phyloP scores from a whole-genome alignment of 2,329 filamentous ascomycete genomes.

The Saccharata proteae region DNA sequence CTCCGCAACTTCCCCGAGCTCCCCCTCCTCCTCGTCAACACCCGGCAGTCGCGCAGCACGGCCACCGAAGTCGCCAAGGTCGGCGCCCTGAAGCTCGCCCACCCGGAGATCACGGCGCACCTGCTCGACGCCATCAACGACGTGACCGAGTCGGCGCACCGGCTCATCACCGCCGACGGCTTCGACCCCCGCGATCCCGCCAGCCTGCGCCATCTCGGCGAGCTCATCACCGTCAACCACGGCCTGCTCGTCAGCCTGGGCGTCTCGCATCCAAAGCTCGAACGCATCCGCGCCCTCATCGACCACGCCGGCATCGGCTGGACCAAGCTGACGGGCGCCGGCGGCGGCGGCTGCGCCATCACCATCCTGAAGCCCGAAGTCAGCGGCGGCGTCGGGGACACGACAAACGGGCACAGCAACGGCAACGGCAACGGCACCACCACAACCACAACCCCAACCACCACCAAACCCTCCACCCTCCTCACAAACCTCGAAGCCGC shows the following conservation, averaged over 20 bases:
- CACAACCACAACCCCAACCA: slow-evolving; percentile 14
- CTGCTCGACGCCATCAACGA: slow-evolving; percentile 80
- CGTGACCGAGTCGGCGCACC: slow-evolving; percentile 48
- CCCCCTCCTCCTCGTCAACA: slow-evolving; percentile 81
- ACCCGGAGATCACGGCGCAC: slow-evolving; percentile 65
- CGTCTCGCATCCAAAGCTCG: slow-evolving; percentile 86
- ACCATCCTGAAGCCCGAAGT: slow-evolving; percentile 64
- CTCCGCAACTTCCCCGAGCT: slow-evolving; percentile 85
- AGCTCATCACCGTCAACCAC: slow-evolving; percentile 88
- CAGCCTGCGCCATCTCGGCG: slow-evolving; percentile 62
- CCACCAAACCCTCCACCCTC: slow-evolving; percentile 22
- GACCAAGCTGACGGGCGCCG: slow-evolving; percentile 94
- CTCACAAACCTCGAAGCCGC: slow-evolving; percentile 52
- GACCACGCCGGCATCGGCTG: slow-evolving; percentile 84
- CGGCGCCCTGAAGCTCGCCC: slow-evolving; percentile 52
- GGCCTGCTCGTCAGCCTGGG: slow-evolving; percentile 82
- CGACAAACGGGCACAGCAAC: slow-evolving; percentile 33
- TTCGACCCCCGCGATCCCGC: slow-evolving; percentile 55
- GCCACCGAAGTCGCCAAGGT: slow-evolving; percentile 81
- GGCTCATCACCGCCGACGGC: slow-evolving; percentile 43
- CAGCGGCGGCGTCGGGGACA: slow-evolving; percentile 19
- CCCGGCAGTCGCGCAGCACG: slow-evolving; percentile 76
- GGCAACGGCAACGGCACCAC: slow-evolving; percentile 14
- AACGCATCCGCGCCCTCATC: slow-evolving; percentile 73
- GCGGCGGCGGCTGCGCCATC: slow-evolving; percentile 91